Percentiles rank a stretch among this genome's conserved stretches.
These are phyloP conservation scores for Nasturtium officinale DNA, from an alignment of 345 rosid genomes.

Conservation along the genomic window DNA sequence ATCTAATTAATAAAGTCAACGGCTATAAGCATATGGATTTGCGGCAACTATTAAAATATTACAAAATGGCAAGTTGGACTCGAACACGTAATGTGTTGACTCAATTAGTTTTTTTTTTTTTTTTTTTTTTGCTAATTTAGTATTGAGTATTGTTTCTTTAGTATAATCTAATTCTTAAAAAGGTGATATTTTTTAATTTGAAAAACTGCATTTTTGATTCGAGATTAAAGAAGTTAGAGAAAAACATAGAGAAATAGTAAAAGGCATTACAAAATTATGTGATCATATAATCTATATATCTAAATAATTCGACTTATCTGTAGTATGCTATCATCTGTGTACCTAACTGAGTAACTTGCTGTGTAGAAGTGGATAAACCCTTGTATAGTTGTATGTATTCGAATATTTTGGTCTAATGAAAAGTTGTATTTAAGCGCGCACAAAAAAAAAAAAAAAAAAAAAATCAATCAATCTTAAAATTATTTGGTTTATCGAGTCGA, in stretches of 20 bases:
- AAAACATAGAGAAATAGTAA: not conserved
- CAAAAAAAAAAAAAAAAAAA: no score
- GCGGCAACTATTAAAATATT: not conserved
- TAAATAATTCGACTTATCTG: not conserved
- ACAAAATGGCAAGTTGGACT: not conserved
- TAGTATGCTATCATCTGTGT: no score
- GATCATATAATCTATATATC: not conserved
- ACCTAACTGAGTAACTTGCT: not conserved
- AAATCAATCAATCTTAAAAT: no score
- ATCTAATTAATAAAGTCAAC: not conserved
- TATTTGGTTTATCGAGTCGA: not conserved
- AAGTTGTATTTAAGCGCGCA: not conserved
- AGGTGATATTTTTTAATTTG: not conserved
- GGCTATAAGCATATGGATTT: not conserved
- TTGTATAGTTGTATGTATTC: not conserved
- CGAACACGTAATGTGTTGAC: not conserved
- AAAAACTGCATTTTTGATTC: no score
- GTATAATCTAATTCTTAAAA: not conserved
- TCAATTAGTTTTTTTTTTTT: no score
- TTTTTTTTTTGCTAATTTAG: no score
- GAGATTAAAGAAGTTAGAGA: not conserved
- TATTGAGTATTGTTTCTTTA: not conserved
- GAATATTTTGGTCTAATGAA: not conserved
- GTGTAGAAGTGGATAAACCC: not conserved
- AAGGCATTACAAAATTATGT: not conserved